Conservation (phyloP, 257 asterid genomes). For the Nemophila menziesii region DNA sequence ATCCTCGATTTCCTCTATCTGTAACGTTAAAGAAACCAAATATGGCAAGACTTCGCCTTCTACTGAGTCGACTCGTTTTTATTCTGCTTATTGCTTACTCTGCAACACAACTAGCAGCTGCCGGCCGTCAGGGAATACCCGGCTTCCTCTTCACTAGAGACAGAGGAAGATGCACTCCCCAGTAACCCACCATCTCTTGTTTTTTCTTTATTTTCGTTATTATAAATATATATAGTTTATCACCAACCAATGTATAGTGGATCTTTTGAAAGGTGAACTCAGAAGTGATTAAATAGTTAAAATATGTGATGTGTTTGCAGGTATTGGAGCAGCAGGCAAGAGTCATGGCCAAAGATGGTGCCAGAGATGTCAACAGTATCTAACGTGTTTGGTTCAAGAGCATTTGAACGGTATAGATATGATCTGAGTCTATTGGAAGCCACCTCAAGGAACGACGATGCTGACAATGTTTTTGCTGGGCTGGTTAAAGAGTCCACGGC, state of each 20-base stretch:
- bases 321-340: constrained; percentile 78
- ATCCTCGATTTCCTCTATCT: no score
- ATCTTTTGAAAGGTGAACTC: neutral
- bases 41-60: neutral
- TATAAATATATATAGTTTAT: neutral
- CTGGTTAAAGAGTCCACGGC: constrained; percentile 72
- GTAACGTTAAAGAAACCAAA: neutral
- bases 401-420: constrained; percentile 47
- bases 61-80: constrained; percentile 6
- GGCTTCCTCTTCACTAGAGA: constrained; percentile 70
- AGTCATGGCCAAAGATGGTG: constrained; percentile 82
- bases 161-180: constrained; percentile 74
- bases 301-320: constrained; percentile 13
- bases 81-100: constrained; percentile 8
- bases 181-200: constrained; percentile 21
- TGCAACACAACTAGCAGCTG: constrained; percentile 8
- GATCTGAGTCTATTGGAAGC: constrained; percentile 68
- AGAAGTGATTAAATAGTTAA: neutral
- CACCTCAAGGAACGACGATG: constrained; percentile 37
- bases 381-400: constrained; percentile 68
- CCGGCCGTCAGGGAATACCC: constrained; percentile 23
- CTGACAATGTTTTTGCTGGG: constrained; percentile 28
- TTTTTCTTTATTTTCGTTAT: neutral
- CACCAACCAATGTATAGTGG: neutral
- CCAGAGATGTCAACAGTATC: constrained; percentile 60